A percentile compares a stretch with the other conserved stretches of the same genome.
phyloP scores from a whole-genome alignment of 192 early-diverging fungal species.

The Phlyctochytrium bullatum region DNA sequence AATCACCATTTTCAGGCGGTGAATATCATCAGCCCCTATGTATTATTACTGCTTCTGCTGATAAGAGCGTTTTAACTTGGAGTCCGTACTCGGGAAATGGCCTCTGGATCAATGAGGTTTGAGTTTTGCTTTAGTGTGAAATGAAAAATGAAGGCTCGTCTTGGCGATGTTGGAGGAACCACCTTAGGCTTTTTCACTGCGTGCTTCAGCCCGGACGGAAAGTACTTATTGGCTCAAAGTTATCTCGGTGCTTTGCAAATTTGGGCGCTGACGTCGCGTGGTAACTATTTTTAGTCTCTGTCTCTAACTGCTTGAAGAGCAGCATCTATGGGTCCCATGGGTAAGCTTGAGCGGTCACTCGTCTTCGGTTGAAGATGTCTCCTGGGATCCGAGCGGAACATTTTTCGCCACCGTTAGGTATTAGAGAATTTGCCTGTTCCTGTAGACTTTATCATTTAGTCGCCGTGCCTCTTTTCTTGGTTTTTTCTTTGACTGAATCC shows the following conservation, averaged over 20 bases:
- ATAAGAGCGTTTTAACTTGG: slow-evolving; percentile 93
- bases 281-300: background rate
- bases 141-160: slow-evolving; percentile 51
- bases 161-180: slow-evolving; percentile 86
- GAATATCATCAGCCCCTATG: slow-evolving; percentile 56
- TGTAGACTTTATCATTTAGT: too few species aligned
- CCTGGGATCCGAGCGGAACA: slow-evolving; percentile 76
- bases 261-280: slow-evolving; percentile 59
- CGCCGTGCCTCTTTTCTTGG: slow-evolving; percentile 7
- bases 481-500: background rate
- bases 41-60: slow-evolving; percentile 83
- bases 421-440: background rate
- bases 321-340: slow-evolving; percentile 64
- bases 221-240: slow-evolving; percentile 69
- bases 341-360: slow-evolving; percentile 81
- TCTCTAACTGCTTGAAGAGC: background rate
- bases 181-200: slow-evolving; percentile 82
- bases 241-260: slow-evolving; percentile 81
- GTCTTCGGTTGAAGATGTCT: slow-evolving; percentile 69
- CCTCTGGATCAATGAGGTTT: slow-evolving; percentile 76
- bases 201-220: slow-evolving; percentile 61
- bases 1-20: background rate
- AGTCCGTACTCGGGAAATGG: slow-evolving; percentile 70
- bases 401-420: slow-evolving; percentile 75
- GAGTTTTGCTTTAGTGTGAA: background rate